Base-by-base conservation (phyloP, 768 basidiomycete genomes). In the Tricholoma sp. region DNA sequence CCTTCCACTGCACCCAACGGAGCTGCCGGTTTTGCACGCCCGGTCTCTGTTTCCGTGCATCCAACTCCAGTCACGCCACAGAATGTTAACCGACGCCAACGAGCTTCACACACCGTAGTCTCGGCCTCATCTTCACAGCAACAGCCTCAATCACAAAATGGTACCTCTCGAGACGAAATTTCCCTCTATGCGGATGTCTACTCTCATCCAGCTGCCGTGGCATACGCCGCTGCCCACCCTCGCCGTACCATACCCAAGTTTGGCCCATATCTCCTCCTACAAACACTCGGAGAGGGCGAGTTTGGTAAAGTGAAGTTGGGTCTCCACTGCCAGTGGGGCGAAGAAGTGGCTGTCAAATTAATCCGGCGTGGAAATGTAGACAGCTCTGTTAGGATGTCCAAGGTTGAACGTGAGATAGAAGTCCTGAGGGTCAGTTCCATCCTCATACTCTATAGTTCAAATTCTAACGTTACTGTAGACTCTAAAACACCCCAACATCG, bases 261-360 rank as follows among this genome's bases (percentile, higher is more conserved):
- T 63, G 97, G 97, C 0, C 94, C 95, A 0, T 99, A 99, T 71
- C 78, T 98, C 9, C 80, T 98, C 37, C 77, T 99, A 15, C 95
- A 98, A 70, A 98, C 97, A 0, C 80, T 99, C 17, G 97, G 97
- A 45, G 96, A 99, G 73, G 96, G 96, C 62, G 96, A 98, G 76
- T 98, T 98, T 67, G 95, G 94, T 47, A 98, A 98, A 70, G 95
- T 98, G 74, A 98, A 98, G 70, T 84, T 98, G n/a, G 96, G 96
- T 5, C 78, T 98, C 52, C 96, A 98, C 65, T 80, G 78, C 62
- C 85, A 90, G 61, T 97, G 90, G 86, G 94, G 93, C 31, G 94
- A 97, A 70, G 96, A 98, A 68, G 95, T 96, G n/a, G 96, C 96
- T 11, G 94, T 98, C 65, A 99, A 99, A 76, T 78, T 99, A 57